Evolutionary conservation across 140 eudicot species (phyloP).

Genomic region (Stevia rebaudiana): DNA sequence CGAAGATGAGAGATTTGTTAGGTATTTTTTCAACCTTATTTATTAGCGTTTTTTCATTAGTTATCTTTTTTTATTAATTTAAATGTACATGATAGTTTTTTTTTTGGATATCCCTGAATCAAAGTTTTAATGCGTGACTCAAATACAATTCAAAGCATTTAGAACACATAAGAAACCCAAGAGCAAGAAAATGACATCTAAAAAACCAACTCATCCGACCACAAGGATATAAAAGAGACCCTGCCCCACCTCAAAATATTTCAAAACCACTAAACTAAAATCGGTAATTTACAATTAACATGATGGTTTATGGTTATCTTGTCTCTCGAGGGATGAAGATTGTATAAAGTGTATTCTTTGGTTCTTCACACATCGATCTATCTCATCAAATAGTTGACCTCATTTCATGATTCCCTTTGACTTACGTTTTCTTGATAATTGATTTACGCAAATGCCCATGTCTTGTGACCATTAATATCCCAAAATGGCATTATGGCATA

Average conservation of each 20-base stretch:
- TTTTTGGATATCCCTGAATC: too few relatives aligned
- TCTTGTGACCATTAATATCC: neutral
- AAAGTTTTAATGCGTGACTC: too few relatives aligned
- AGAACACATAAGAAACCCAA: neutral
- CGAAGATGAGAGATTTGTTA: too few relatives aligned
- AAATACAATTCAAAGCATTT: neutral
- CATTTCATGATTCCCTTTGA: neutral
- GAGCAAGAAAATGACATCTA: neutral
- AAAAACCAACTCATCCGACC: neutral
- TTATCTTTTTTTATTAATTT: too few relatives aligned
- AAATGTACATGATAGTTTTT: too few relatives aligned
- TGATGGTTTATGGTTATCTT: slow-evolving; percentile 11
- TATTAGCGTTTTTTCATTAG: too few relatives aligned
- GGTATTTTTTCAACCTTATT: too few relatives aligned
- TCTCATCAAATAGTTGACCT: slow-evolving; percentile 14
- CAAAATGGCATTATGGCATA: too few relatives aligned
- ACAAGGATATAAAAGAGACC: neutral
- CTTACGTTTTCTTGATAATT: slow-evolving; percentile 11
- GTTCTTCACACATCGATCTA: slow-evolving; percentile 14
- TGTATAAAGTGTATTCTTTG: neutral
- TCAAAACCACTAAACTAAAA: slow-evolving; percentile 11
- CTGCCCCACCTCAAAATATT: neutral
- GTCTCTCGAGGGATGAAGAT: slow-evolving; percentile 10
- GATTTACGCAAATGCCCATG: slow-evolving; percentile 21
- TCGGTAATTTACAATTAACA: slow-evolving; percentile 16